Base-by-base conservation (phyloP, 129 eudicot species). In the Pulicaria dysenterica region DNA sequence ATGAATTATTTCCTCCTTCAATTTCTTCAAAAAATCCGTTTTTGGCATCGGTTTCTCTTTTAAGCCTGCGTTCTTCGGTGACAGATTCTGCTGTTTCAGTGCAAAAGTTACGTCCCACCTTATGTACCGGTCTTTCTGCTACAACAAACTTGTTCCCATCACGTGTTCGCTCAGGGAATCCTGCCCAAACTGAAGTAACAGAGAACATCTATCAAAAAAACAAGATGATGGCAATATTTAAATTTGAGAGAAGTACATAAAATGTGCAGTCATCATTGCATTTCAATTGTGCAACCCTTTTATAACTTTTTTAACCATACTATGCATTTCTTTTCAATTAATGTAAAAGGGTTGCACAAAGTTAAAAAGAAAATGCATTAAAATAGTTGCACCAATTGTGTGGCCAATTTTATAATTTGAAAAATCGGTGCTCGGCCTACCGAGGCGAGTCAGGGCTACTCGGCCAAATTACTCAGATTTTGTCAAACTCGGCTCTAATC, bases 101-200 rank as follows among this genome's bases (percentile, higher is more conserved):
- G 76, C 87, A 86, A 77, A 50, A 69, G 59, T 78, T 86, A 39
- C 90, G 77, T 64, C 86, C 85, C 69, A 64, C 72, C 61, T 85
- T 84, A 57, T 76, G 85, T 46, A 45, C 67, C 11, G 91, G 90
- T 69, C 88, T 88, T 80, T 95, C 99, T 12, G 97, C 94, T 19
- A 95, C 99, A 73, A 86, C 69, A 77, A 86, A 95, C 77, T 95
- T 95, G 91, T 83, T 88, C 38, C 99, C 97, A 47, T 95, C 97
- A 40, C 99, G 99, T 7, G 69, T 83, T 77, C 94, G 84, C 85
- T 95, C 99, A 37, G 96, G 61, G 73, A 90, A 90, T 76, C 96
- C 96, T 42, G 96, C 99, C 99, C 99, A 95, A 66, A 95, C 99
- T 95, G 87, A 60, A 57, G 58, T 9, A 67, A 34, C 15, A 51